phyloP scores from a whole-genome alignment of 2,329 filamentous ascomycete species.

The Scedosporium dehoogii region DNA sequence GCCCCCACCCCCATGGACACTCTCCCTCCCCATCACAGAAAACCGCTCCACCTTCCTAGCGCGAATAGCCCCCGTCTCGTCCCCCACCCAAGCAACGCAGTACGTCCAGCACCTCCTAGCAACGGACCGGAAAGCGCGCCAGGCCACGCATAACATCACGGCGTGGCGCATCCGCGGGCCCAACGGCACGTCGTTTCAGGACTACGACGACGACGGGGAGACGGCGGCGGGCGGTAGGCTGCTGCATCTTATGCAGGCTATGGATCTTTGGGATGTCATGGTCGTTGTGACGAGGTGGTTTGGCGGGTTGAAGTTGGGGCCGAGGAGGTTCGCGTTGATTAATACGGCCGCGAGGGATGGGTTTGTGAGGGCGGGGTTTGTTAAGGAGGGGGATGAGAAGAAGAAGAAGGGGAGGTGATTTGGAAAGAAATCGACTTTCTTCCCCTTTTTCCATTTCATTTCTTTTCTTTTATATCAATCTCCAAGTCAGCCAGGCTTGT shows the following conservation, averaged over 20 bases:
- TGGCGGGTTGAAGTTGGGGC: constrained; percentile 80
- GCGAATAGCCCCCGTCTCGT: constrained; percentile 59
- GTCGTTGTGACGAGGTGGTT: constrained; percentile 95
- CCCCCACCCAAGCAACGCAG: constrained; percentile 58
- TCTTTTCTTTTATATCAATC: neutral
- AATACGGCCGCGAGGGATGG: constrained; percentile 79
- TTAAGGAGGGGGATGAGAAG: constrained; percentile 37
- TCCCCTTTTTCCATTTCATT: neutral
- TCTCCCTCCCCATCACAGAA: constrained; percentile 67
- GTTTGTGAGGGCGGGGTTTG: constrained; percentile 66
- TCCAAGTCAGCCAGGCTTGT: no score
- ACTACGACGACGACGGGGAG: constrained; percentile 95
- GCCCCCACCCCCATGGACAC: constrained; percentile 51
- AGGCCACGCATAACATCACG: constrained; percentile 89
- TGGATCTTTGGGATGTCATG: constrained; percentile 87
- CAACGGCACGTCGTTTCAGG: constrained; percentile 56
- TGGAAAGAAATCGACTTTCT: neutral
- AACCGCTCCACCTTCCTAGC: constrained; percentile 85
- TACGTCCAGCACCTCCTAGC: constrained; percentile 68
- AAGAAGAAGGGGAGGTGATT: constrained; percentile 29
- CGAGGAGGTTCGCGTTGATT: constrained; percentile 82
- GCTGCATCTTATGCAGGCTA: constrained; percentile 84
- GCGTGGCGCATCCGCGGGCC: constrained; percentile 73
- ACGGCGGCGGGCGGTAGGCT: constrained; percentile 79
- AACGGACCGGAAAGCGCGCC: constrained; percentile 74